Evolutionary conservation across 2,329 filamentous ascomycete species (phyloP).

Genomic region (Colletotrichum trifolii): DNA sequence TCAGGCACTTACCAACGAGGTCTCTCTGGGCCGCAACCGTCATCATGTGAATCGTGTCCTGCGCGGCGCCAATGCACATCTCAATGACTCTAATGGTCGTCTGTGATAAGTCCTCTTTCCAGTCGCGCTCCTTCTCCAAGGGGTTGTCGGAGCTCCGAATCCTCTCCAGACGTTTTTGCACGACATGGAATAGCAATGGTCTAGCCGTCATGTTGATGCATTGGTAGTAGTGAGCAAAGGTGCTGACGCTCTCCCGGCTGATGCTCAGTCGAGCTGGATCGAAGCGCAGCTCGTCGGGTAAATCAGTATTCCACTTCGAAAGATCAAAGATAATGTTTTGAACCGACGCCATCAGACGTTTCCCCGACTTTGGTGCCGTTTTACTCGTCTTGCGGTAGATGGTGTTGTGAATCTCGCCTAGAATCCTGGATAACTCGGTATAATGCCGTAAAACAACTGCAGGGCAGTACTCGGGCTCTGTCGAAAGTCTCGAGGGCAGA

Average conservation of each 20-base stretch:
- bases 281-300: conserved; percentile 60
- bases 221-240: conserved; percentile 47
- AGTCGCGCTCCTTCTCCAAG: conserved; percentile 30
- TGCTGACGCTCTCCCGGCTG: conserved; percentile 58
- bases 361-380: conserved; percentile 53
- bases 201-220: conserved; percentile 49
- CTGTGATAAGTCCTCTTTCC: conserved; percentile 42
- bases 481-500: conserved; percentile 43
- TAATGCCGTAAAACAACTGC: conserved; percentile 43
- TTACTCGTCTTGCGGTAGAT: conserved; percentile 59
- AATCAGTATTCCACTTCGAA: conserved; percentile 59
- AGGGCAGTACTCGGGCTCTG: conserved; percentile 44
- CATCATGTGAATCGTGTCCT: conserved; percentile 43
- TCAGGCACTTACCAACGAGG: conserved; percentile 54
- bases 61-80: conserved; percentile 46
- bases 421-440: conserved; percentile 44
- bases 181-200: conserved; percentile 44
- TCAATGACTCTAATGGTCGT: conserved; percentile 47
- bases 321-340: conserved; percentile 62
- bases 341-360: conserved; percentile 60
- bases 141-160: conserved; percentile 24
- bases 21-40: conserved; percentile 45
- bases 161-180: conserved; percentile 41
- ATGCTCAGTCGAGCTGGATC: conserved; percentile 58
- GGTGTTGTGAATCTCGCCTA: conserved; percentile 43